phyloP scores from a whole-genome alignment of 768 basidiomycete species.

The Agrocybe chaxingu region DNA sequence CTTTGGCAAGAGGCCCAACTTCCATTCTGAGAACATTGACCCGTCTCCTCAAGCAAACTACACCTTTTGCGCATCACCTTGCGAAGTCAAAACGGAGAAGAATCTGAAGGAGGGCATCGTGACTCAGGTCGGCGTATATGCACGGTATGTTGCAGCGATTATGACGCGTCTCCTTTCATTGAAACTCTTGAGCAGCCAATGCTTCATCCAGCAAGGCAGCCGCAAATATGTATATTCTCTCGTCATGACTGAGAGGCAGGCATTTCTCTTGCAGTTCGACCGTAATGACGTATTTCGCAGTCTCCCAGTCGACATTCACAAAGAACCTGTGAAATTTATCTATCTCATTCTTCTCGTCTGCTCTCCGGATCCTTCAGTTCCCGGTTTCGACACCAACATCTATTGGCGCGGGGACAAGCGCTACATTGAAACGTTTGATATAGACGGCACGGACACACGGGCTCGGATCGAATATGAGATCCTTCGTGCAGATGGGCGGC shows the following conservation, averaged over 20 bases:
- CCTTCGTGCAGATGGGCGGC: neutral
- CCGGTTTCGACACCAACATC: slow-evolving; percentile 21
- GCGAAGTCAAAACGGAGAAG: slow-evolving; percentile 9
- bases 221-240: slow-evolving; percentile 16
- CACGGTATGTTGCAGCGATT: slow-evolving; percentile 3
- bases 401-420: slow-evolving; percentile 12
- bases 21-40: neutral
- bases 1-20: neutral
- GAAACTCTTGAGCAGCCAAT: slow-evolving; percentile 5
- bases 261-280: slow-evolving; percentile 17
- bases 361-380: slow-evolving; percentile 11
- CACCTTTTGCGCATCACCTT: neutral
- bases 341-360: slow-evolving; percentile 17
- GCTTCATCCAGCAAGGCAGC: slow-evolving; percentile 18
- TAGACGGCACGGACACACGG: neutral
- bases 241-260: slow-evolving; percentile 9
- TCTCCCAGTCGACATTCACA: slow-evolving; percentile 14
- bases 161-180: neutral
- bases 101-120: neutral
- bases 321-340: slow-evolving; percentile 12
- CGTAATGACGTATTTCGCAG: slow-evolving; percentile 13
- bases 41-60: neutral
- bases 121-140: slow-evolving; percentile 15
- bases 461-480: neutral
- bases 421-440: neutral